Evolutionary conservation across 306 rosid species (phyloP), one percentile per base, ranked within the genome.

Genomic region (Lablab purpureus): DNA sequence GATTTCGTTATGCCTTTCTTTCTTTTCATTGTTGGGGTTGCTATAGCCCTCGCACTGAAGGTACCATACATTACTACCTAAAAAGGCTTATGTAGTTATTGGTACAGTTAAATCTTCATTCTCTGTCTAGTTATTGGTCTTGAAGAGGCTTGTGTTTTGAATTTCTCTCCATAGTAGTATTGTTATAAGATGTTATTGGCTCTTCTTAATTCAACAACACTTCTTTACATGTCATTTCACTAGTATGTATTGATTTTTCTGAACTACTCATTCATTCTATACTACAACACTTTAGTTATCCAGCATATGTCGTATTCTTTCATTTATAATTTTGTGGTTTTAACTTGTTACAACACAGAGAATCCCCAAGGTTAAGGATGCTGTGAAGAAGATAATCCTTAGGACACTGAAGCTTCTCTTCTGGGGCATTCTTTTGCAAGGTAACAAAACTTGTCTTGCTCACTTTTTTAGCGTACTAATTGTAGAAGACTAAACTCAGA

Each of bases 1-100:
- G 98, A 94, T 62, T 91, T 91, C 56, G 98, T 94, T 28, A 94
- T 91, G 97, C 98, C 98, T 54, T 94, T 94, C 87, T 94, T 94
- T 87, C 98, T 94, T 85, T 94, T 94, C 85, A 94, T 94, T 25
- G 96, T 94, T 49, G 98, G 98, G 9, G 97, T 90, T 32, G 92
- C 96, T 67, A 86, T 94, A 67, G 97, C 98, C 68, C 92, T 94
- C 30, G 98, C 98, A 73, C 76, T 94, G 6, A 94, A 90, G 97
- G 97, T 93, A 25, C n/a, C n/a, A n/a, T 0, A 11, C 12, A n/a
- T 56, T 27, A 32, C 25, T 60, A 17, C 10, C 27, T 47, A 23
- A 43, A n/a, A 27, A 19, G 27, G 27, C n/a, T 50, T 0, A 14
- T 7, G 10, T 2, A 7, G 41, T 36, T 37, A 2, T 37, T 37